phyloP scores from a whole-genome alignment of 2,329 filamentous ascomycete species.

The Phialophora expanda region DNA sequence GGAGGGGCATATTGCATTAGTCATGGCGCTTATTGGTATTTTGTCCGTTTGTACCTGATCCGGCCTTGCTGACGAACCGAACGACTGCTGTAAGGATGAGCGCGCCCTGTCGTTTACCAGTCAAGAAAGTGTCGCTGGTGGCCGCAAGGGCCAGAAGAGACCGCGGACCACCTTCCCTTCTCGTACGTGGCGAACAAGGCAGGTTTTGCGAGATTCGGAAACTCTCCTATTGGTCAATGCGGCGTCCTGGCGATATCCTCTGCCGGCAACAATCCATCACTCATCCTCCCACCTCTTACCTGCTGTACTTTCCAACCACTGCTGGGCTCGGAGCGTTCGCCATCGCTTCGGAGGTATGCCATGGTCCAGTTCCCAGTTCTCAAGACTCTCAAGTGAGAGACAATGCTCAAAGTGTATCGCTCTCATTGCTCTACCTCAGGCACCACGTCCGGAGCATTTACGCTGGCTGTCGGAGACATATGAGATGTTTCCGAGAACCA shows the following conservation, averaged over 20 bases:
- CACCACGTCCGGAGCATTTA: background rate
- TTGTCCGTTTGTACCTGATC: background rate
- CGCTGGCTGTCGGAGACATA: slow-evolving; percentile 9
- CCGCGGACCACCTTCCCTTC: background rate
- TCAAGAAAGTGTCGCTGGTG: background rate
- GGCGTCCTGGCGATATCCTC: background rate
- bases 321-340: background rate
- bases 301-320: background rate
- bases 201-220: background rate
- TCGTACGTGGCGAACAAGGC: background rate
- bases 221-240: slow-evolving; percentile 15
- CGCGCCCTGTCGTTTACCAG: background rate
- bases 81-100: background rate
- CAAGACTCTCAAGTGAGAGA: background rate
- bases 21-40: slow-evolving; percentile 18
- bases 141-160: background rate
- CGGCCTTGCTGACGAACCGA: slow-evolving; percentile 2
- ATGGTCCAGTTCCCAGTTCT: background rate
- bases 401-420: background rate
- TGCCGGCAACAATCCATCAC: background rate
- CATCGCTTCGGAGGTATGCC: background rate
- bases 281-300: background rate
- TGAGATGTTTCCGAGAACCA: slow-evolving; percentile 10
- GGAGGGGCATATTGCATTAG: slow-evolving; percentile 20
- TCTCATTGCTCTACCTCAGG: background rate